Evolutionary conservation across 2,329 filamentous ascomycete species (phyloP).

Genomic region (Calonectria montana): DNA sequence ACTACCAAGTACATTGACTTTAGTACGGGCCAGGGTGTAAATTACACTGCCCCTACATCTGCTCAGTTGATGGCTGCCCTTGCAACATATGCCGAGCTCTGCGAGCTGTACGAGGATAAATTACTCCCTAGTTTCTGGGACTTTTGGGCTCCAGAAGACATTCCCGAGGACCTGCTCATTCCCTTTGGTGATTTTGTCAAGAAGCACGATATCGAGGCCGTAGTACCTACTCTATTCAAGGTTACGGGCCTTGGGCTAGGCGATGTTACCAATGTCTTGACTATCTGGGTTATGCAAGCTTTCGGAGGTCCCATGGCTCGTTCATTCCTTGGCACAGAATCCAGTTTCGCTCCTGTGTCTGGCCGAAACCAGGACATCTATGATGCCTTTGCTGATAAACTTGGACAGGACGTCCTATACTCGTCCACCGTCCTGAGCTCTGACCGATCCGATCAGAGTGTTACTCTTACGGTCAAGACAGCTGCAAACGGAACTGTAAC

Average conservation of each 20-base stretch:
- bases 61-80: conserved; percentile 40
- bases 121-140: conserved; percentile 50
- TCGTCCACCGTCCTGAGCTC: conserved; percentile 47
- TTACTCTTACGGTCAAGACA: conserved; percentile 42
- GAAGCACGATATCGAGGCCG: conserved; percentile 58
- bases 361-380: conserved; percentile 55
- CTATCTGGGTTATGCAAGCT: conserved; percentile 58
- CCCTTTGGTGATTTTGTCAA: conserved; percentile 60
- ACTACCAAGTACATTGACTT: conserved; percentile 51
- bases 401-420: conserved; percentile 52
- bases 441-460: conserved; percentile 41
- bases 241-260: conserved; percentile 57
- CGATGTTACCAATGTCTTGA: conserved; percentile 55
- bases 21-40: conserved; percentile 46
- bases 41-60: conserved; percentile 38
- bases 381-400: conserved; percentile 47
- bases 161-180: conserved; percentile 51
- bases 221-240: conserved; percentile 53
- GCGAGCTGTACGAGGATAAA: conserved; percentile 45
- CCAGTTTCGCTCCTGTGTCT: conserved; percentile 48
- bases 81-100: conserved; percentile 42
- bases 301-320: conserved; percentile 51
- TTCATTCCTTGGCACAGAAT: conserved; percentile 43
- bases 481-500: conserved; percentile 36
- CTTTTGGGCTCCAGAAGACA: conserved; percentile 53